A percentile compares a stretch with the other conserved stretches of the same genome.
Conservation (phyloP, 2,329 filamentous ascomycete genomes). For the Apiospora malaysiana region DNA sequence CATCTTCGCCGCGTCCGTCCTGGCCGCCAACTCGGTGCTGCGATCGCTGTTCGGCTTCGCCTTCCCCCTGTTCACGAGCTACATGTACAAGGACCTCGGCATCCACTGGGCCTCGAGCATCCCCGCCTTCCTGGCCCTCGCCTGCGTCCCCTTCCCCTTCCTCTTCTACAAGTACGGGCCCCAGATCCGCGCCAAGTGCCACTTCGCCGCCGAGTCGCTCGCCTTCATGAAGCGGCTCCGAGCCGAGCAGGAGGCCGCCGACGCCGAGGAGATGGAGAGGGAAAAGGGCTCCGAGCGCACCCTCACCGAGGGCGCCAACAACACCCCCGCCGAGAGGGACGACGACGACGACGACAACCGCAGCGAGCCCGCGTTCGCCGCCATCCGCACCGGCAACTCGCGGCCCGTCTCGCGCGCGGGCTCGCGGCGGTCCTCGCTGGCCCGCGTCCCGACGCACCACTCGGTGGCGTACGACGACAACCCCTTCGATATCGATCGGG, state of each 20-base stretch:
- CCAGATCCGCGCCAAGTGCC: conserved; percentile 68
- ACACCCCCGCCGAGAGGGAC: conserved; percentile 28
- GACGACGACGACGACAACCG: neutral
- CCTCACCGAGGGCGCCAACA: conserved; percentile 31
- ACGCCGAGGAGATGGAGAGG: conserved; percentile 21
- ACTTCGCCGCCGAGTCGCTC: conserved; percentile 70
- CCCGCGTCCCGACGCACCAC: conserved; percentile 33
- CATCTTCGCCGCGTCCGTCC: conserved; percentile 71
- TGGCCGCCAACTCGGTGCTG: conserved; percentile 70
- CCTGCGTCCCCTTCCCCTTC: conserved; percentile 76
- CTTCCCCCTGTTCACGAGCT: conserved; percentile 63
- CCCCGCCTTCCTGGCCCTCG: conserved; percentile 75
- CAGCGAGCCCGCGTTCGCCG: neutral
- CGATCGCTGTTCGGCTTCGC: conserved; percentile 63
- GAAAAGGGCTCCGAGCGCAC: conserved; percentile 39
- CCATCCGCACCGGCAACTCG: conserved; percentile 18
- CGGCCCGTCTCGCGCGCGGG: neutral
- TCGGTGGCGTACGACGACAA: conserved; percentile 47
- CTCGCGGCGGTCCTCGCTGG: conserved; percentile 26
- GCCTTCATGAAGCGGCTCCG: conserved; percentile 52
- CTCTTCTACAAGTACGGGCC: conserved; percentile 75
- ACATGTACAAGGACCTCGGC: conserved; percentile 63
- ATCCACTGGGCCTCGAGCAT: conserved; percentile 78
- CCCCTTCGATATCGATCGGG: conserved; percentile 49
- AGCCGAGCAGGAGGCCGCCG: conserved; percentile 36